Conservation (phyloP, 2,329 filamentous ascomycete species). For the Zalaria sp. region DNA sequence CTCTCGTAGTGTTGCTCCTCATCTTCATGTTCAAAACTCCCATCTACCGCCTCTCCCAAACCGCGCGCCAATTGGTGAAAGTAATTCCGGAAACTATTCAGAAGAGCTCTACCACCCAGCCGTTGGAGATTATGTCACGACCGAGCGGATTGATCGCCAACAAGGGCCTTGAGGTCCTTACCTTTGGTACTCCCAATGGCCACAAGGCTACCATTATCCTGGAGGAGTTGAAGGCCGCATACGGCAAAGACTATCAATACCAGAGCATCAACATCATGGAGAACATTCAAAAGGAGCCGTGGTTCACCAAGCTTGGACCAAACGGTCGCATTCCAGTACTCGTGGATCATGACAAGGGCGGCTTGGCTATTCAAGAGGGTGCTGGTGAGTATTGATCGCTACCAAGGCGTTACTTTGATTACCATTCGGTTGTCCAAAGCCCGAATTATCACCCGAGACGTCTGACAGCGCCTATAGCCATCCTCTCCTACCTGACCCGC, state of each 20-base stretch:
- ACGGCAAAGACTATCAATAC: conserved; percentile 45
- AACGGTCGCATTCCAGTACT: conserved; percentile 55
- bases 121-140: conserved; percentile 14
- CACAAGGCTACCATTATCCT: conserved; percentile 46
- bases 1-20: not conserved
- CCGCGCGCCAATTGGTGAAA: conserved; percentile 1
- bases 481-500: conserved; percentile 29
- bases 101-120: conserved; percentile 1
- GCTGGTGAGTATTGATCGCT: conserved; percentile 12
- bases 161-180: conserved; percentile 52
- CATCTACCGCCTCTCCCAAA: conserved; percentile 2
- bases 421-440: no score
- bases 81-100: conserved; percentile 3
- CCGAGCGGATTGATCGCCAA: conserved; percentile 46
- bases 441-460: no score
- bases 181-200: conserved; percentile 34
- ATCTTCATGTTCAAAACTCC: conserved; percentile 1
- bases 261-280: conserved; percentile 45
- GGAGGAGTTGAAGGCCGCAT: conserved; percentile 53
- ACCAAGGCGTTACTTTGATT: not conserved
- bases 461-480: conserved; percentile 14
- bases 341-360: conserved; percentile 49
- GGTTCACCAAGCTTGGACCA: conserved; percentile 48
- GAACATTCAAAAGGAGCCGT: conserved; percentile 53
- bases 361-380: conserved; percentile 37